Conservation (phyloP, 1,284 basidiomycete genomes). For the Trametes sp. region DNA sequence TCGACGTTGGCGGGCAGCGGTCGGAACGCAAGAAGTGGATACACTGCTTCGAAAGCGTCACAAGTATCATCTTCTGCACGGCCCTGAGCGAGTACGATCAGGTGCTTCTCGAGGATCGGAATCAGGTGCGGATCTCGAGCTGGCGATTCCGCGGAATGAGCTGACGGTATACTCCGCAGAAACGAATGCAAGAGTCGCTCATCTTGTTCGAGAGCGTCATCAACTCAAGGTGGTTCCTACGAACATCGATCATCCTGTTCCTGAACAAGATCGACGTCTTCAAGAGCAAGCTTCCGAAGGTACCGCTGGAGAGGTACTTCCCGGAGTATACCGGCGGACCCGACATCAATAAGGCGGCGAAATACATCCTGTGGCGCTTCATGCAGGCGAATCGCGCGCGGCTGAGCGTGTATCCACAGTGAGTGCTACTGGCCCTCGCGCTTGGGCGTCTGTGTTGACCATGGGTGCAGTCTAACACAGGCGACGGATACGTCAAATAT, state of each 20-base stretch:
- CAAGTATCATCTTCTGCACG: conserved; percentile 95
- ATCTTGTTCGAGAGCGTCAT: conserved; percentile 95
- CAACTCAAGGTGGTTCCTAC: conserved; percentile 97
- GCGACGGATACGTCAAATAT: conserved; percentile 86
- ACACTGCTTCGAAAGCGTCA: conserved; percentile 94
- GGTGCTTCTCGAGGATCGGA: conserved; percentile 81
- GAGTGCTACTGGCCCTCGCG: conserved; percentile 42
- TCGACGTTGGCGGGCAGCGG: conserved; percentile 93
- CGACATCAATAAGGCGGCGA: conserved; percentile 97
- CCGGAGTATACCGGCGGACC: conserved; percentile 94
- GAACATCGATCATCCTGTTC: conserved; percentile 93
- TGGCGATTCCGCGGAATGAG: background rate
- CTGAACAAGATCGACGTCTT: conserved; percentile 97
- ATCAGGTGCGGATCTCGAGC: conserved; percentile 60
- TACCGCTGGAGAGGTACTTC: conserved; percentile 90
- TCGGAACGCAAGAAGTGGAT: conserved; percentile 97
- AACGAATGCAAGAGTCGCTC: conserved; percentile 95
- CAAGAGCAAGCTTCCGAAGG: conserved; percentile 91
- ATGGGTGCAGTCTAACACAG: conserved; percentile 68
- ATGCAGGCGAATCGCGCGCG: conserved; percentile 94
- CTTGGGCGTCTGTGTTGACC: conserved; percentile 7
- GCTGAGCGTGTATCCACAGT: conserved; percentile 94
- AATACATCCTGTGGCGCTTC: conserved; percentile 97
- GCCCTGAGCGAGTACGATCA: conserved; percentile 96
- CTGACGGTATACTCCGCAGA: conserved; percentile 59